Base-by-base conservation (phyloP, 2,329 filamentous ascomycete genomes). In the Apiospora rasikravindrae region DNA sequence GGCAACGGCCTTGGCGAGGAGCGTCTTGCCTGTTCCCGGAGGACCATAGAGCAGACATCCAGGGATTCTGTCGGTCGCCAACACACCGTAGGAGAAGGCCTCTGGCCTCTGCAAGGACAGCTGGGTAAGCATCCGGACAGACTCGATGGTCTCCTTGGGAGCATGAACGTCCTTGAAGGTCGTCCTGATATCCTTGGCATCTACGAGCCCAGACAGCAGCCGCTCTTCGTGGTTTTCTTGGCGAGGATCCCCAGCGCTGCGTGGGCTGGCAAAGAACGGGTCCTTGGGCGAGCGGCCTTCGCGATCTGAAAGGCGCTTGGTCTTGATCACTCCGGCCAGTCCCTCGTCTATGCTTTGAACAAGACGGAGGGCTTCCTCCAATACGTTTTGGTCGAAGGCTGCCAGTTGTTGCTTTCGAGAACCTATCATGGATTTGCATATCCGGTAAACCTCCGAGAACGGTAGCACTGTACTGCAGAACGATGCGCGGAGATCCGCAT, bases 41-140 rank as follows among this genome's bases (percentile, higher is more conserved):
- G 95, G 95, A 0, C 95, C 95, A 77, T 98, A 98, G 0, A 98
- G 86, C 0, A 98, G 88, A 67, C 96, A 91, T 19, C 96, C 96
- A 0, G 95, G 94, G 68, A 99, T 97, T 77, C 94, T 93, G 79
- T 98, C 95, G 0, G 91, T 94, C 1, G 95, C 93, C 16, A 99
- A 88, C 4, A 99, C 94, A 82, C 96, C 96, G 77, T 99, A 99
- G 14, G 91, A 92, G 83, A 98, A 99, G n/a, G 95, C 96, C 74
- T 98, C 95, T 0, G 96, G 96, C 0, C 96, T 91, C 69, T 94
- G 87, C 6, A 99, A 87, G 0, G 95, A 96, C 24, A 99, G 86
- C 0, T 94, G 94, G 0, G 96, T 99, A 69, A 98, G 88, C 6
- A 94, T 94, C 80, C 96, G 95, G 71, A 99, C 87, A 0, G 95